Evolutionary conservation across 805 yeast species (phyloP).

Genomic region (Candida ponderosae): DNA sequence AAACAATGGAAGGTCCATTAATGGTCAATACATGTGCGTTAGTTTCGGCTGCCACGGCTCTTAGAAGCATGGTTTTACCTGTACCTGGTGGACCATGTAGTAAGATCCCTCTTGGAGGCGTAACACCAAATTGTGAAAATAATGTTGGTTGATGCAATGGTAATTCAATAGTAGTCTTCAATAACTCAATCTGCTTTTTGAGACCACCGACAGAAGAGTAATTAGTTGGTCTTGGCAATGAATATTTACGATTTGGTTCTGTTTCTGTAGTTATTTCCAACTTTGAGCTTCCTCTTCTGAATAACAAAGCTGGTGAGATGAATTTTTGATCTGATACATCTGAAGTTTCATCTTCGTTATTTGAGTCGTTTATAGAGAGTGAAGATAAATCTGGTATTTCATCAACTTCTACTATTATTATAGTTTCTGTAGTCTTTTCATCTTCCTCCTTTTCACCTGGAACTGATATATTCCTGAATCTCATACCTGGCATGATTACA

Average conservation of each 20-base stretch:
- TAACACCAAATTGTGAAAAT: conserved; percentile 77
- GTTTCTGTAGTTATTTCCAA: conserved; percentile 16
- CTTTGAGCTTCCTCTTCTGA: conserved; percentile 26
- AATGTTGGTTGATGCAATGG: conserved; percentile 75
- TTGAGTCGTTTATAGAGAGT: conserved; percentile 20
- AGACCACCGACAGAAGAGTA: conserved; percentile 76
- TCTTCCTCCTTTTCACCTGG: conserved; percentile 12
- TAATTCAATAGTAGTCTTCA: conserved; percentile 64
- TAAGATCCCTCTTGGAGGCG: conserved; percentile 90
- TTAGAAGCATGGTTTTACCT: conserved; percentile 84
- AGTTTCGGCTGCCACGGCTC: conserved; percentile 71
- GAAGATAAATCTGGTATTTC: conserved; percentile 31
- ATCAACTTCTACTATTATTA: conserved; percentile 20
- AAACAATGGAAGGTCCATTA: conserved; percentile 86
- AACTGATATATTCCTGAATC: conserved; percentile 18
- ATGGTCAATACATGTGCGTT: conserved; percentile 81
- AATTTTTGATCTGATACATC: conserved; percentile 11
- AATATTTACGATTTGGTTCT: conserved; percentile 30
- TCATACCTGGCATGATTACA: conserved; percentile 50
- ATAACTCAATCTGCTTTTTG: conserved; percentile 45
- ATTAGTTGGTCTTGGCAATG: conserved; percentile 32
- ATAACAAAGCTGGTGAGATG: conserved; percentile 42
- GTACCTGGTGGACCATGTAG: conserved; percentile 97
- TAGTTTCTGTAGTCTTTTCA: conserved; percentile 8
- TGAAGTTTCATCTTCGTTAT: conserved; percentile 7